Conservation (phyloP, 2,329 filamentous ascomycete species). For the Kalaharituber pfeilii region DNA sequence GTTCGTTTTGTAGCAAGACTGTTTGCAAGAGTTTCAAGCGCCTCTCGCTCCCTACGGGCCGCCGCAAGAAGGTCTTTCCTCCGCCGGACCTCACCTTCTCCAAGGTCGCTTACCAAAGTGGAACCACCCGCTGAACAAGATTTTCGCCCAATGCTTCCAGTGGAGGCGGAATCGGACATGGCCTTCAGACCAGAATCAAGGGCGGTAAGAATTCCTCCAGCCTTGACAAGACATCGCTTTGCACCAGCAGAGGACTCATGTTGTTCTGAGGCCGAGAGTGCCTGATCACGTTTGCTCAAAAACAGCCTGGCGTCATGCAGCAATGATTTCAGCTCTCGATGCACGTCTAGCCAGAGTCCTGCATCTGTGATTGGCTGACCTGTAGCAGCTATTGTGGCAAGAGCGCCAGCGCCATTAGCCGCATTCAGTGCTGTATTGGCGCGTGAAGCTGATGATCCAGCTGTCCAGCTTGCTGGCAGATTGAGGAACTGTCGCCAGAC, state of each 20-base stretch:
- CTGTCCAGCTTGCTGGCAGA: slow-evolving; percentile 36
- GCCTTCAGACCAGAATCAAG: slow-evolving; percentile 47
- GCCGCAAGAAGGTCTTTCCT: slow-evolving; percentile 52
- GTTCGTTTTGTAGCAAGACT: slow-evolving; percentile 33
- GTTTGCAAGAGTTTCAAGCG: slow-evolving; percentile 54
- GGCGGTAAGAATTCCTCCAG: slow-evolving; percentile 43
- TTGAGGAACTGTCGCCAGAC: slow-evolving; percentile 59
- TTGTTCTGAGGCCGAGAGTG: slow-evolving; percentile 35
- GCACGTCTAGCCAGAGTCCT: slow-evolving; percentile 58
- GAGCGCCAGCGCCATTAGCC: slow-evolving; percentile 25
- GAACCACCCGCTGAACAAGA: slow-evolving; percentile 25
- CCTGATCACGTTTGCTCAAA: slow-evolving; percentile 50
- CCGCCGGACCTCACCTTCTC: slow-evolving; percentile 57
- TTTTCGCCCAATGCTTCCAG: slow-evolving; percentile 13
- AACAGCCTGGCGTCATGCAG: slow-evolving; percentile 49
- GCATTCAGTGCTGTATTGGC: slow-evolving; percentile 31
- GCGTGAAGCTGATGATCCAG: slow-evolving; percentile 30
- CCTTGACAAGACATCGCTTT: slow-evolving; percentile 54
- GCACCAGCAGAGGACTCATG: slow-evolving; percentile 55
- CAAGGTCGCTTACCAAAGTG: slow-evolving; percentile 40
- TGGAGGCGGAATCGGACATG: slow-evolving; percentile 31
- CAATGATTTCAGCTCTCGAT: slow-evolving; percentile 53
- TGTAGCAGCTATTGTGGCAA: slow-evolving; percentile 24
- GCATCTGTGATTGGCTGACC: slow-evolving; percentile 36
- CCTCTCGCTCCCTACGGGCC: slow-evolving; percentile 56